Conservation (phyloP, 495 filamentous ascomycete species). For the Annulohypoxylon moriforme region DNA sequence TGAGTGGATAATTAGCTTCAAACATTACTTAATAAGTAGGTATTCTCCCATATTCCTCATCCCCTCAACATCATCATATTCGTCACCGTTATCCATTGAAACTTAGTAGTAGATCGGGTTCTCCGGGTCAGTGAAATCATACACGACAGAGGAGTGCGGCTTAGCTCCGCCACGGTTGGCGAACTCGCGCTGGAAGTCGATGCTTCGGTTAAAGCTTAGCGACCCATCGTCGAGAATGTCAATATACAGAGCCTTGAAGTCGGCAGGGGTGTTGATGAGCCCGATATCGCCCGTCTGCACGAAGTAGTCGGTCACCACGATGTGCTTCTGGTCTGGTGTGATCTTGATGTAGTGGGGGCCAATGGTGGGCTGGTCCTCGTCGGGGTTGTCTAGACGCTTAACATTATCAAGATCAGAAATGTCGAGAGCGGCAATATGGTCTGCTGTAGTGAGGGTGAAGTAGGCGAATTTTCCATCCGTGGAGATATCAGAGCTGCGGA, state of each 20-base stretch:
- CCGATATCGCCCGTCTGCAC: slow-evolving; percentile 71
- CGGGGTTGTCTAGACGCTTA: slow-evolving; percentile 69
- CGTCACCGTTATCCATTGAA: background rate
- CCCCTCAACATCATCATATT: background rate
- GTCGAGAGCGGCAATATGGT: slow-evolving; percentile 72
- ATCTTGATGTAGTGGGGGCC: slow-evolving; percentile 74
- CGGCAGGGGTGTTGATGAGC: slow-evolving; percentile 70
- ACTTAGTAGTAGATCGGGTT: slow-evolving; percentile 55
- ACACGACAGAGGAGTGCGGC: slow-evolving; percentile 69
- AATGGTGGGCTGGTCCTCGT: slow-evolving; percentile 67
- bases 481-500: slow-evolving; percentile 62
- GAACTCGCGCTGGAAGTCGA: slow-evolving; percentile 67
- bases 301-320: slow-evolving; percentile 73
- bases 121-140: slow-evolving; percentile 66
- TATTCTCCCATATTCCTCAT: background rate
- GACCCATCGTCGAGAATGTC: slow-evolving; percentile 66
- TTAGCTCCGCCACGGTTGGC: slow-evolving; percentile 66
- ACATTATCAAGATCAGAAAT: slow-evolving; percentile 70
- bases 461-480: slow-evolving; percentile 69
- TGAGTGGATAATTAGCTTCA: background rate
- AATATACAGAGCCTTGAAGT: slow-evolving; percentile 72
- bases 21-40: background rate
- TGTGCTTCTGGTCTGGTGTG: slow-evolving; percentile 71
- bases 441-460: slow-evolving; percentile 70
- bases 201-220: slow-evolving; percentile 67